phyloP scores from a whole-genome alignment of 2,329 filamentous ascomycete genomes.

The Amauroascus niger region DNA sequence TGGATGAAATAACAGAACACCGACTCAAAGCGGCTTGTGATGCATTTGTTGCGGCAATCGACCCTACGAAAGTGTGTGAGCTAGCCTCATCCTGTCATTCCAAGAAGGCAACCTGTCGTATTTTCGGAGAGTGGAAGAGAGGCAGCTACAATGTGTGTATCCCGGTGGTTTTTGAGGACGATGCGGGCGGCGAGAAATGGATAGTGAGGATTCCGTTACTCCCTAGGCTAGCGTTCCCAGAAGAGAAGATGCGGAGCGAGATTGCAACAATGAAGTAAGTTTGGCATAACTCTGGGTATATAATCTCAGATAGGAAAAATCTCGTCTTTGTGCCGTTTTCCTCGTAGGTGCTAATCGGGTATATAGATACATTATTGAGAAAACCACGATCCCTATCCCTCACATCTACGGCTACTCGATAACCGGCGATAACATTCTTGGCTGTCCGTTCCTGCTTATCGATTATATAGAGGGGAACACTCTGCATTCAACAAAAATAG shows the following conservation, averaged over 20 bases:
- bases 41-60: conserved; percentile 3
- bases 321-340: not conserved
- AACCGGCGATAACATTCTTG: conserved; percentile 12
- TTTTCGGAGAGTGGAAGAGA: conserved; percentile 5
- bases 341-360: not conserved
- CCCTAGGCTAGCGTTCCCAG: conserved; percentile 6
- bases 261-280: conserved; percentile 11
- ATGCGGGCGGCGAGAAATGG: conserved; percentile 1
- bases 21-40: conserved; percentile 2
- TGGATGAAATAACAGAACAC: conserved; percentile 12
- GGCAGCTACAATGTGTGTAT: conserved; percentile 12
- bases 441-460: conserved; percentile 8
- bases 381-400: conserved; percentile 19
- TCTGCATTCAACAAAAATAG: not conserved
- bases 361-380: conserved; percentile 14
- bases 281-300: no score
- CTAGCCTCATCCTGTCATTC: conserved; percentile 10
- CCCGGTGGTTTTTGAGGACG: conserved; percentile 5
- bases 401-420: conserved; percentile 7
- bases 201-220: conserved; percentile 10
- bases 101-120: not conserved
- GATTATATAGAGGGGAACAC: conserved; percentile 10
- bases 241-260: not conserved
- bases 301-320: no score
- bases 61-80: conserved; percentile 7